Conservation (phyloP, 768 basidiomycete genomes). For the Lanmaoa rubissima region DNA sequence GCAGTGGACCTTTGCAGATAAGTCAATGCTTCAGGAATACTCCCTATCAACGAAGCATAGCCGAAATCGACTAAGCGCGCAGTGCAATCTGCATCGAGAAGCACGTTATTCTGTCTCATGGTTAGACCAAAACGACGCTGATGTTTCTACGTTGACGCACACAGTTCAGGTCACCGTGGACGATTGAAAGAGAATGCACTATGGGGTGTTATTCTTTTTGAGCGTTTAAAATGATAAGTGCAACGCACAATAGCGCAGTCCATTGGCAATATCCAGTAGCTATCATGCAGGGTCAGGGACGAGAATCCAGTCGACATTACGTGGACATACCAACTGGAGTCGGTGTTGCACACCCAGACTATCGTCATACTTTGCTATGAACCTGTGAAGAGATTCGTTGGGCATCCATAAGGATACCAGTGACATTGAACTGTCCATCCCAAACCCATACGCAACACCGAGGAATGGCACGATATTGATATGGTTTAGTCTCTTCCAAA, state of each 20-base stretch:
- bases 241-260: background rate
- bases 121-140: background rate
- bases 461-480: constrained; percentile 8
- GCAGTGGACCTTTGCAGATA: constrained; percentile 23
- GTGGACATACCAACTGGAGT: background rate
- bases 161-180: constrained; percentile 12
- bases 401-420: background rate
- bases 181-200: constrained; percentile 10
- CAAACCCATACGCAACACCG: background rate
- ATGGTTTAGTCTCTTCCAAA: constrained; percentile 10
- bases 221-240: background rate
- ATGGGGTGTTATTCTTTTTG: background rate
- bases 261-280: background rate
- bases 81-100: constrained; percentile 21
- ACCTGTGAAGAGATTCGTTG: constrained; percentile 10
- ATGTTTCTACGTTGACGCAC: background rate
- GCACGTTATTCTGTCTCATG: constrained; percentile 14
- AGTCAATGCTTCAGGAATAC: background rate
- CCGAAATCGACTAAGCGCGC: constrained; percentile 47
- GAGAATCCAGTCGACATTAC: background rate
- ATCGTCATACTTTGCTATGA: constrained; percentile 6
- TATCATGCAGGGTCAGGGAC: background rate
- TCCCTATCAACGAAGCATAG: constrained; percentile 26
- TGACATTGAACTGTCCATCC: background rate
- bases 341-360: background rate